These are phyloP conservation scores for Penicillium canescens DNA, from an alignment of 495 filamentous ascomycete genomes.

Conservation along the genomic window DNA sequence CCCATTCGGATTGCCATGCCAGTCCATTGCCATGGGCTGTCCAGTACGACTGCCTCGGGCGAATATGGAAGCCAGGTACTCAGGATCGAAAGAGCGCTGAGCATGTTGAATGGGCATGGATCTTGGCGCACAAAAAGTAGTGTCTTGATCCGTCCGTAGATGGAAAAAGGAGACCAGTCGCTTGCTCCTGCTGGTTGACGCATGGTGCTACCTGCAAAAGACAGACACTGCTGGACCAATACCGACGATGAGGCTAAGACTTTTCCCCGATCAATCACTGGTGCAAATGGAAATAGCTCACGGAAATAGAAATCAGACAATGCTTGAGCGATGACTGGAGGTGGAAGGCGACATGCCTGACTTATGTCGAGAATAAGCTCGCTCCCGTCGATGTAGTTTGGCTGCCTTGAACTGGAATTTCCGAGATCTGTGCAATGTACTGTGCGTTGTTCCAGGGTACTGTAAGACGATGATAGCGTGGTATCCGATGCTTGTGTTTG, in stretches of 20 bases:
- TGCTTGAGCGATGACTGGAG: constrained; percentile 1
- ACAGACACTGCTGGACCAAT: constrained; percentile 16
- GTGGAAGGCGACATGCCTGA: constrained; percentile 3
- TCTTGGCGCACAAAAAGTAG: constrained; percentile 15
- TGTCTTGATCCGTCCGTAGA: constrained; percentile 19
- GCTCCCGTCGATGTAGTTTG: constrained; percentile 4
- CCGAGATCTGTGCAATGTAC: not conserved
- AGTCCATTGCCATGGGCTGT: constrained; percentile 23
- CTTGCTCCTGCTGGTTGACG: constrained; percentile 7
- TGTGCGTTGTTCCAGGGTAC: not conserved
- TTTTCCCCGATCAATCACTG: constrained; percentile 12
- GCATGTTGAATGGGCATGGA: constrained; percentile 5
- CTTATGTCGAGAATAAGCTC: constrained; percentile 6
- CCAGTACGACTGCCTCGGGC: constrained; percentile 8
- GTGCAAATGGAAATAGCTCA: constrained; percentile 7
- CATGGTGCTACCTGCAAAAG: constrained; percentile 18
- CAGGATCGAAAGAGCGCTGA: constrained; percentile 11
- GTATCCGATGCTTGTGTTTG: not conserved
- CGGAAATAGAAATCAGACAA: constrained; percentile 16
- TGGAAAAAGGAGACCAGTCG: constrained; percentile 8
- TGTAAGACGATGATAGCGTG: not conserved
- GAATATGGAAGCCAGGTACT: constrained; percentile 9
- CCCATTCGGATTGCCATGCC: constrained; percentile 17
- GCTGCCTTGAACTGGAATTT: not conserved
- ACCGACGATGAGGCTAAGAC: not conserved